A percentile compares a stretch with the other conserved stretches of the same genome.
These are phyloP conservation scores for Rhizophora apiculata DNA, from an alignment of 345 rosid species.

Conservation along the genomic window DNA sequence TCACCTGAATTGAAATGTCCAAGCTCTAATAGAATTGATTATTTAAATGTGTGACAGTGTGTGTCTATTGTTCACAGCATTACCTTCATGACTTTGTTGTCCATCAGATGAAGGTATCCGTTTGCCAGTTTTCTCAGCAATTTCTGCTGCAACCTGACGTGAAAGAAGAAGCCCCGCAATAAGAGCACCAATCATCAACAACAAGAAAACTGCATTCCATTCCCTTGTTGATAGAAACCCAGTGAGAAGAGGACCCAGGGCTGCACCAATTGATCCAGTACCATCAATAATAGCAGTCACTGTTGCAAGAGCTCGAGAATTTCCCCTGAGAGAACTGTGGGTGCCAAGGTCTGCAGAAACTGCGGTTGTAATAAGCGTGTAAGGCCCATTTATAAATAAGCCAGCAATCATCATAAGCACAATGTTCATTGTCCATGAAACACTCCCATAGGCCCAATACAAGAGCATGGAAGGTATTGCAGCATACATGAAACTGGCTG, in stretches of 20 bases:
- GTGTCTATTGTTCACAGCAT: slow-evolving; percentile 8
- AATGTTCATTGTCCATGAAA: slow-evolving; percentile 54
- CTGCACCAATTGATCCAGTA: slow-evolving; percentile 82
- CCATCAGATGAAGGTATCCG: slow-evolving; percentile 8
- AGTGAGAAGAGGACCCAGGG: slow-evolving; percentile 79
- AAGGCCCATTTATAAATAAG: slow-evolving; percentile 76
- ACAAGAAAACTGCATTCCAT: slow-evolving; percentile 66
- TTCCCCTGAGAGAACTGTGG: slow-evolving; percentile 68
- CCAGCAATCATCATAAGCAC: slow-evolving; percentile 78
- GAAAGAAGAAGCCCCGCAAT: slow-evolving; percentile 69
- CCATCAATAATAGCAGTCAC: slow-evolving; percentile 89
- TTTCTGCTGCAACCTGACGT: slow-evolving; percentile 46
- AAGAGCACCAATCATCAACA: slow-evolving; percentile 64
- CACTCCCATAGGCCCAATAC: slow-evolving; percentile 60
- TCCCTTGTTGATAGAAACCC: slow-evolving; percentile 65
- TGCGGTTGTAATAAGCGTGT: slow-evolving; percentile 84
- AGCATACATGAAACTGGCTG: slow-evolving; percentile 67
- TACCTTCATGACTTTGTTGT: slow-evolving; percentile 42
- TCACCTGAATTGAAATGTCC: not conserved
- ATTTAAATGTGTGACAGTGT: not conserved
- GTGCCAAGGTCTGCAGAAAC: slow-evolving; percentile 91
- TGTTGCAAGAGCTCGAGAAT: slow-evolving; percentile 80
- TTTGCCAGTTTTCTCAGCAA: slow-evolving; percentile 29
- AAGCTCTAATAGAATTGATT: not conserved
- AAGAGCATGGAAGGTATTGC: slow-evolving; percentile 76